A percentile compares a stretch with the other conserved stretches of the same genome.
These are phyloP conservation scores for Monosporascus sp. DNA, from an alignment of 2,329 filamentous ascomycete genomes.

Conservation along the genomic window DNA sequence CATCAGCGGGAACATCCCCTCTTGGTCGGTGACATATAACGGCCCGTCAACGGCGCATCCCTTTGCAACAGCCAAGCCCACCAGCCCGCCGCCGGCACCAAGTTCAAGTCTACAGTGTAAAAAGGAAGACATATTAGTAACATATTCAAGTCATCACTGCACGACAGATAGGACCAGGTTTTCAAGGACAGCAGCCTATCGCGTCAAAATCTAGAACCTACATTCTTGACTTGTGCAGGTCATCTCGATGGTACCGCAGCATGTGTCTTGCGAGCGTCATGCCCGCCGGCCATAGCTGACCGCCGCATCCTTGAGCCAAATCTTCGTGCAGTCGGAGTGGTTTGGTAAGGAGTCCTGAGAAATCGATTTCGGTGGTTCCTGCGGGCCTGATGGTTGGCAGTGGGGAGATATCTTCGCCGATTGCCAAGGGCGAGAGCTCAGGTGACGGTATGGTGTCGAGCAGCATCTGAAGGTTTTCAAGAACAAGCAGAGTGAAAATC, in stretches of 20 bases:
- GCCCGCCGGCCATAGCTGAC: slow-evolving; percentile 90
- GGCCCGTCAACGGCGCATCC: slow-evolving; percentile 48
- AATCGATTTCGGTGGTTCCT: slow-evolving; percentile 49
- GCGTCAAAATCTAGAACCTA: slow-evolving; percentile 39
- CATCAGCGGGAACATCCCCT: slow-evolving; percentile 82
- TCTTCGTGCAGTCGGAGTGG: slow-evolving; percentile 80
- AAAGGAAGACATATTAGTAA: slow-evolving; percentile 1
- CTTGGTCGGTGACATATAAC: slow-evolving; percentile 82
- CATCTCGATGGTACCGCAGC: slow-evolving; percentile 64
- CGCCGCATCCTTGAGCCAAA: slow-evolving; percentile 81
- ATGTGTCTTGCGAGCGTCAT: slow-evolving; percentile 85
- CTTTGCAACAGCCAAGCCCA: slow-evolving; percentile 60
- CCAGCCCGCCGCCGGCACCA: slow-evolving; percentile 85
- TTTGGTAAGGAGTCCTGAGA: slow-evolving; percentile 66
- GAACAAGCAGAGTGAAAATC: neutral
- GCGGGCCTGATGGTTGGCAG: slow-evolving; percentile 53
- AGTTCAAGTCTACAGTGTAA: slow-evolving; percentile 66
- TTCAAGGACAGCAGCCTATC: neutral
- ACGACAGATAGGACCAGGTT: neutral
- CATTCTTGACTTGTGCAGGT: slow-evolving; percentile 65
- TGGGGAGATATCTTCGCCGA: slow-evolving; percentile 54
- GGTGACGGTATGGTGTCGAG: slow-evolving; percentile 36
- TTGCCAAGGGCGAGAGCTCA: slow-evolving; percentile 43
- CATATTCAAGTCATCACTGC: neutral
- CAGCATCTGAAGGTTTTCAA: neutral